Base-by-base conservation (phyloP, 306 rosid genomes). In the Quercus ilex region DNA sequence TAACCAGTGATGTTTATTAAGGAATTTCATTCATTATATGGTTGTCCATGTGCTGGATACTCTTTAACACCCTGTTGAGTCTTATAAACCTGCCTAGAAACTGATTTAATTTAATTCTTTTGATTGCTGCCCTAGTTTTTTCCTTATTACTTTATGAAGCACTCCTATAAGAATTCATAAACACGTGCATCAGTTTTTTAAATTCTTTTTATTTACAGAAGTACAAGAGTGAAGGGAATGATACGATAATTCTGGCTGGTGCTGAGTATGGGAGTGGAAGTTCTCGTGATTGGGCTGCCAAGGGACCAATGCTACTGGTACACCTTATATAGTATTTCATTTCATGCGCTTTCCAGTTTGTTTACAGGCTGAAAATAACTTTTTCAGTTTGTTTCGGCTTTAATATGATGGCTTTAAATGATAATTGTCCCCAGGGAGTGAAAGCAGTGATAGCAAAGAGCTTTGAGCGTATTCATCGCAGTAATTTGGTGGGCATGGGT, bases 221-320 rank as follows among this genome's bases (percentile, higher is more conserved):
- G 76, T 94, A 94, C 92, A 90, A 88, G 87, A 85, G 84, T 41
- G 92, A 90, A 76, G 99, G 97, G 68, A 87, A 90, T 38, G 91
- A 80, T 46, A 90, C 91, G 28, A 88, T 94, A 74, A 88, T 94
- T 79, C 76, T 94, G 67, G 99, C 99, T 55, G 97, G 99, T 73
- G 93, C 99, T 31, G 97, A 94, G 82, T 92, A 94, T 73, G 97
- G 99, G 49, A 94, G 97, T 76, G 99, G 99, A 86, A 94, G 97
- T 80, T 94, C 99, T 25, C 96, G 97, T 35, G 99, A 94, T 83
- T 94, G 97, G 97, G 99, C 97, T 83, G 97, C 97, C 57, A 94
- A 94, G 88, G 97, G 97, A 35, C 97, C 97, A 76, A 92, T 81
- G 97, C 94, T 94, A 68, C 85, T 92, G 93, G 99, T 92, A 89